Conservation (phyloP, 2,329 filamentous ascomycete genomes). For the Aspergillus sp. region DNA sequence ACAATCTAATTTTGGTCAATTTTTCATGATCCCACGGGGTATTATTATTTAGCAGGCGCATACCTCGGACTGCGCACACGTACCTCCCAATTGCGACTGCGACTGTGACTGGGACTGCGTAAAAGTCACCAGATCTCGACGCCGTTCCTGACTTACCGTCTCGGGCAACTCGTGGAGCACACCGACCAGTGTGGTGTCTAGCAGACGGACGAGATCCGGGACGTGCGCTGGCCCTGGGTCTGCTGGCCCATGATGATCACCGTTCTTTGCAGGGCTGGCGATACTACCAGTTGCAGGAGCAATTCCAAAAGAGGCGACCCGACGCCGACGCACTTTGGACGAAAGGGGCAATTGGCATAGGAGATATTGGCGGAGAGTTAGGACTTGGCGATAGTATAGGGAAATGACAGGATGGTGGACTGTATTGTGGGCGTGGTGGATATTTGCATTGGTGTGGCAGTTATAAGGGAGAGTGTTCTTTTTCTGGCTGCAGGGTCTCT, state of each 20-base stretch:
- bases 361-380: conserved; percentile 63
- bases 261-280: conserved; percentile 6
- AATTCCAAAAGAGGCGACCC: conserved; percentile 28
- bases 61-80: conserved; percentile 58
- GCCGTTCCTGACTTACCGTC: conserved; percentile 31
- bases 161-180: conserved; percentile 29
- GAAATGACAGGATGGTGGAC: conserved; percentile 49
- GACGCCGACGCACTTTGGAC: conserved; percentile 49
- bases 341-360: conserved; percentile 56
- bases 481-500: conserved; percentile 28
- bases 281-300: conserved; percentile 5
- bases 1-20: conserved; percentile 50
- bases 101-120: conserved; percentile 50
- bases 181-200: conserved; percentile 65
- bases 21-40: no score
- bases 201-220: conserved; percentile 44
- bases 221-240: conserved; percentile 1
- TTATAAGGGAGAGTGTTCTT: neutral
- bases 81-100: conserved; percentile 26
- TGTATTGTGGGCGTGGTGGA: conserved; percentile 33
- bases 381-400: conserved; percentile 58
- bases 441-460: neutral
- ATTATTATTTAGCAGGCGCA: neutral
- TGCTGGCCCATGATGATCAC: neutral
- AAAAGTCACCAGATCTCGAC: conserved; percentile 52